Evolutionary conservation across 1,139 yeast species (phyloP), one percentile per base, ranked within the genome.

Genomic region (Geotrichum carabidarum): DNA sequence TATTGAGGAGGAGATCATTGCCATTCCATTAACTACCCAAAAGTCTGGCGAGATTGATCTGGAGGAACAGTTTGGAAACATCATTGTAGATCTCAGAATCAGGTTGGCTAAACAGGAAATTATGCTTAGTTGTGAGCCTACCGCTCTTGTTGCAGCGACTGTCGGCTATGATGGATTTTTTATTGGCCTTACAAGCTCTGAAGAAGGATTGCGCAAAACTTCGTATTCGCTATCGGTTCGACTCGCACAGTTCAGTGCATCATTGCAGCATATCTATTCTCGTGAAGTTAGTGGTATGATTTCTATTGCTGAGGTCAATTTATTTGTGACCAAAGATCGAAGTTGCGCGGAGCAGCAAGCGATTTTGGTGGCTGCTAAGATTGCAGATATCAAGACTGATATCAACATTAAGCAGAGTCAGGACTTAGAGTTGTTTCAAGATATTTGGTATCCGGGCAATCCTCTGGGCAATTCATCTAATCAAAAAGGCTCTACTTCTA

Each of bases 71-170:
- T 62, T 69, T 43, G 61, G 76, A 31, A 78, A 79, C 34, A 70
- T 86, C 57, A 91, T 87, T 61, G 65, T 90, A 27, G 83, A 81
- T 56, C 68, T 87, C 53, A 82, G 85, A 0, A 63, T 90, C 4
- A 74, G 80, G 50, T 78, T 91, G 50, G 89, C 84, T 32, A 79
- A 82, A 40, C 98, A 93, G 66, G 80, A 79, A 51, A 68, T 93
- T 34, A 79, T 86, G 3, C 74, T 93, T 52, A 86, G 95, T 62
- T 93, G 98, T 75, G 93, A 87, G 59, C 98, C 99, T 0, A 83
- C 84, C 12, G 98, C 98, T 0, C 88, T 87, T 65, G 95, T 93
- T 1, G 91, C 90, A 37, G 95, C 97, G 0, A 79, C 86, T 34
- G 84, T 89, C 27, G 86, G 88, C 1, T 75, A 85, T 41, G 86